A percentile compares a stretch with the other conserved stretches of the same genome.
These are phyloP conservation scores for Lichtheimia ornata DNA, from an alignment of 371 early-diverging fungal species.

Conservation along the genomic window DNA sequence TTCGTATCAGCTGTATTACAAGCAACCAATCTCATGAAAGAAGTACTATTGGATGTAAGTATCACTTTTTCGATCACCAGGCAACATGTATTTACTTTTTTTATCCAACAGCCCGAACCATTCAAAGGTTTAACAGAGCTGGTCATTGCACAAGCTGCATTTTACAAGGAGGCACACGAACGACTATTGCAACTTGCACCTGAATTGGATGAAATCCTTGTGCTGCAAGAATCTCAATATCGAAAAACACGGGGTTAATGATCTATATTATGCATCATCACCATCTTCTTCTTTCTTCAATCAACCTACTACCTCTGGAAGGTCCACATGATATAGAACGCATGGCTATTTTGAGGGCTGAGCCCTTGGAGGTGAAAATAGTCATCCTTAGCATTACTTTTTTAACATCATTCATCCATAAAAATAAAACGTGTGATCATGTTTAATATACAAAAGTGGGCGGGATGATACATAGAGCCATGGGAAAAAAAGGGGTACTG, in stretches of 20 bases:
- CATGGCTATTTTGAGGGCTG: too few species aligned
- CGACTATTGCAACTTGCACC: neutral
- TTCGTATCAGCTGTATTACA: neutral
- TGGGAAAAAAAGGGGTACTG: too few species aligned
- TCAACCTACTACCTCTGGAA: too few species aligned
- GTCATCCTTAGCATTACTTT: too few species aligned
- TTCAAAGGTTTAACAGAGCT: neutral
- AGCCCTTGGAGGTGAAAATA: too few species aligned
- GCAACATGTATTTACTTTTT: neutral
- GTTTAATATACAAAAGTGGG: too few species aligned
- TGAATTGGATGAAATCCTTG: slow-evolving; percentile 2
- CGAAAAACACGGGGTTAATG: neutral
- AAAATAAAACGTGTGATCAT: too few species aligned
- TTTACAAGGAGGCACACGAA: neutral
- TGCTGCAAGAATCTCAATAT: slow-evolving; percentile 1
- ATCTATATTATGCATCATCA: too few species aligned
- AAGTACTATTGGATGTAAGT: neutral
- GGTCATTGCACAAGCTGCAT: neutral
- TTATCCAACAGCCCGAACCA: neutral
- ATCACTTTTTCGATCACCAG: neutral
- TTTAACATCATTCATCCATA: too few species aligned
- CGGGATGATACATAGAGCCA: too few species aligned
- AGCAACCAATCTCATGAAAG: neutral
- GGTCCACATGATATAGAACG: too few species aligned
- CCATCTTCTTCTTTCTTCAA: too few species aligned